Percentiles rank a stretch among this genome's conserved stretches.
Conservation (phyloP, 768 basidiomycete species). For the Lepiota brunneoincarnata region DNA sequence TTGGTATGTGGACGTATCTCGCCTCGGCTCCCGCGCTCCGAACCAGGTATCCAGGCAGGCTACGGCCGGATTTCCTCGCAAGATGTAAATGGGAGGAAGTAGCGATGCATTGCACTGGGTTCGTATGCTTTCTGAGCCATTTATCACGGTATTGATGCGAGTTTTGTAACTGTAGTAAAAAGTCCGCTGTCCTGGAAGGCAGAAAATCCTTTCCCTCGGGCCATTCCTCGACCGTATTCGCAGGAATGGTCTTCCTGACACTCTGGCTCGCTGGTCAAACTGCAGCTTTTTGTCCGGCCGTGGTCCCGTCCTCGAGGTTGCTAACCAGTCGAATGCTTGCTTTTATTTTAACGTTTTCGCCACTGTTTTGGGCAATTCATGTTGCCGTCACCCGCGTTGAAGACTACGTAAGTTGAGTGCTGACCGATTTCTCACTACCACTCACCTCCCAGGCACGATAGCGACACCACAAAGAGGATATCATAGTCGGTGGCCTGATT, state of each 20-base stretch:
- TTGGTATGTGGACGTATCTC: constrained; percentile 35
- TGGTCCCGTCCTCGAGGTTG: constrained; percentile 38
- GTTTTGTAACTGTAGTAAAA: constrained; percentile 25
- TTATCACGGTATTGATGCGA: constrained; percentile 1
- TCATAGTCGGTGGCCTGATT: constrained; percentile 59
- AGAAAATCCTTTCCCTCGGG: constrained; percentile 68
- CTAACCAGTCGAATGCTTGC: constrained; percentile 45
- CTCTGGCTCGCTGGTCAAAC: constrained; percentile 67
- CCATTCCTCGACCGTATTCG: constrained; percentile 64
- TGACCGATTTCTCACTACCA: neutral
- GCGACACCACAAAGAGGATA: constrained; percentile 70
- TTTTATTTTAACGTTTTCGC: constrained; percentile 47
- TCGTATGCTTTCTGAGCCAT: constrained; percentile 8
- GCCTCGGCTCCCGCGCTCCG: neutral
- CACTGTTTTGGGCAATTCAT: constrained; percentile 55
- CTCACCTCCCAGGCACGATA: constrained; percentile 22
- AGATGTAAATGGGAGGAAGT: constrained; percentile 60
- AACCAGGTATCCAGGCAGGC: constrained; percentile 32
- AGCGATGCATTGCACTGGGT: constrained; percentile 56
- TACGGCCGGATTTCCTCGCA: constrained; percentile 66
- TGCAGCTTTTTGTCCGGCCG: constrained; percentile 39
- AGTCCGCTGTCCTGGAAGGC: constrained; percentile 41
- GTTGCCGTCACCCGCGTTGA: constrained; percentile 62
- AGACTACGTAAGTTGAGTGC: constrained; percentile 51
- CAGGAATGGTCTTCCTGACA: constrained; percentile 61